A percentile compares a stretch with the other conserved stretches of the same genome.
These are phyloP conservation scores for Glarea lozoyensis DNA, from an alignment of 495 filamentous ascomycete species.

Conservation along the genomic window DNA sequence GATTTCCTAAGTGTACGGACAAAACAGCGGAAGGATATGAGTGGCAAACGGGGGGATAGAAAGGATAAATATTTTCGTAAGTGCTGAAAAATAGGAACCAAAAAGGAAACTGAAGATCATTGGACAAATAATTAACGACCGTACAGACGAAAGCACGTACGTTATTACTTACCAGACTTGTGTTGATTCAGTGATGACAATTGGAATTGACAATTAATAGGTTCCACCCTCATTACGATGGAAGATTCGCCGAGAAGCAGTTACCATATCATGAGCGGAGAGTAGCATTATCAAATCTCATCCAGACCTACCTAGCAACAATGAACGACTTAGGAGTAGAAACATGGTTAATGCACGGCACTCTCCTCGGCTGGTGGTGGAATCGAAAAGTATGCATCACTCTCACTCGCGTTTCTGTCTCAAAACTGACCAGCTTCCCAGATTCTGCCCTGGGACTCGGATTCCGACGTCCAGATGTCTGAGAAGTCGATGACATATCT, in stretches of 20 bases:
- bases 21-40: slow-evolving; percentile 36
- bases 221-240: slow-evolving; percentile 55
- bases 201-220: slow-evolving; percentile 28
- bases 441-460: slow-evolving; percentile 83
- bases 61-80: slow-evolving; percentile 53
- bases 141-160: slow-evolving; percentile 49
- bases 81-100: no score
- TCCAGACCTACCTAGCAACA: slow-evolving; percentile 64
- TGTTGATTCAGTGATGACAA: no score
- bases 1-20: slow-evolving; percentile 23
- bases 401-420: neutral
- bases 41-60: slow-evolving; percentile 35
- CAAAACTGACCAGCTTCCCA: neutral
- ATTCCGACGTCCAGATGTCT: slow-evolving; percentile 73
- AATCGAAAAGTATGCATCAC: slow-evolving; percentile 56
- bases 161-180: no score
- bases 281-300: slow-evolving; percentile 40
- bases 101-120: no score
- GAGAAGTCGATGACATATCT: slow-evolving; percentile 54
- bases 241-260: slow-evolving; percentile 39
- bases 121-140: no score
- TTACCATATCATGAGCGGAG: slow-evolving; percentile 39
- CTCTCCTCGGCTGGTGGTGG: slow-evolving; percentile 89
- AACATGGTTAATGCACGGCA: slow-evolving; percentile 85
- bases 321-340: slow-evolving; percentile 56